A percentile compares a stretch with the other conserved stretches of the same genome.
Evolutionary conservation across 2,329 filamentous ascomycete genomes (phyloP).

Genomic region (Akanthomyces uredinophilus): DNA sequence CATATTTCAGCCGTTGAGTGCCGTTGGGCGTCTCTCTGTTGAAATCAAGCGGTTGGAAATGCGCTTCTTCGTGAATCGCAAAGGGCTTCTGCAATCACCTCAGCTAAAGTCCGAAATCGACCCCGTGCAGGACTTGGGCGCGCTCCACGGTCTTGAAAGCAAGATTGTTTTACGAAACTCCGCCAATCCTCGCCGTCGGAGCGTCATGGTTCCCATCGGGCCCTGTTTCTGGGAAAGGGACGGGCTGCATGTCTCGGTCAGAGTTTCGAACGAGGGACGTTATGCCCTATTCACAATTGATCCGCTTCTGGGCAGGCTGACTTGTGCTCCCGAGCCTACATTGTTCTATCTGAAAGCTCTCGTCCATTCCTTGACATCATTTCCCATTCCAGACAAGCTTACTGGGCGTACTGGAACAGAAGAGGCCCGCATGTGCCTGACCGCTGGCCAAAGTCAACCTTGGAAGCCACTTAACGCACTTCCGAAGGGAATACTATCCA

Average conservation of each 20-base stretch:
- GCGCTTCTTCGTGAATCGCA: constrained; percentile 44
- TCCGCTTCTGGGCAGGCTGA: constrained; percentile 47
- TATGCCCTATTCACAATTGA: constrained; percentile 52
- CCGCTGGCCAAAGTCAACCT: constrained; percentile 45
- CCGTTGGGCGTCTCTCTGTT: constrained; percentile 31
- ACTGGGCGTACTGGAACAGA: constrained; percentile 57
- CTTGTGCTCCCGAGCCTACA: constrained; percentile 51
- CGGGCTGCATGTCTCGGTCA: constrained; percentile 37
- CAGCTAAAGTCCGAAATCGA: constrained; percentile 51
- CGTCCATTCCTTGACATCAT: constrained; percentile 58
- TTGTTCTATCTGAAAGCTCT: constrained; percentile 53
- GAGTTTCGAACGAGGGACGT: constrained; percentile 25
- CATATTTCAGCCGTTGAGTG: constrained; percentile 32
- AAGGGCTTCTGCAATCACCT: constrained; percentile 37
- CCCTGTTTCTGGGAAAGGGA: constrained; percentile 22
- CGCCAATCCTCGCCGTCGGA: constrained; percentile 36
- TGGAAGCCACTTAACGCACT: constrained; percentile 33
- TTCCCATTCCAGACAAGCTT: constrained; percentile 50
- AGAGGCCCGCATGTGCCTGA: constrained; percentile 48
- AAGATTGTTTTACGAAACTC: constrained; percentile 52
- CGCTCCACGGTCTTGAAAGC: constrained; percentile 53
- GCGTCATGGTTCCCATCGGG: constrained; percentile 51
- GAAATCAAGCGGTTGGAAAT: constrained; percentile 50
- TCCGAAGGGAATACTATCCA: constrained; percentile 1
- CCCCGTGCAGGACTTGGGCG: constrained; percentile 52